Conservation (phyloP, 129 eudicot genomes). For the Oenanthe sinensis region DNA sequence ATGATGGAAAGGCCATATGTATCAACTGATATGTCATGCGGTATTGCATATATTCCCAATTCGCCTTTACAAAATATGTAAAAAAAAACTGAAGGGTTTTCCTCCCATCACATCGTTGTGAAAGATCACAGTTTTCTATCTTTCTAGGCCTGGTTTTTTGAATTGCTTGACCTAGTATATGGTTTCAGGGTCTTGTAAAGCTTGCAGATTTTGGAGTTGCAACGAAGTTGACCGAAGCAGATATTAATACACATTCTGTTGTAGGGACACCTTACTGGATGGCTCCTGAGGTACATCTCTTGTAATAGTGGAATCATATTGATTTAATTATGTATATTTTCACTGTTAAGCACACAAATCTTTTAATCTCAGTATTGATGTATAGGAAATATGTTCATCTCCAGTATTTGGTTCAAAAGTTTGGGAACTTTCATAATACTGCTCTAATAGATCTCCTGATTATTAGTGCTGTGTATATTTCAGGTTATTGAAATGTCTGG, state of each 20-base stretch:
- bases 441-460: background rate
- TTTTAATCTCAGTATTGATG: background rate
- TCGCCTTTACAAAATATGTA: background rate
- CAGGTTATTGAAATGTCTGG: conserved; percentile 99
- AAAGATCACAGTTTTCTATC: background rate
- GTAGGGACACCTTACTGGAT: conserved; percentile 99
- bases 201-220: conserved; percentile 99
- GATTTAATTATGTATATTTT: background rate
- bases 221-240: conserved; percentile 94
- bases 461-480: conserved; percentile 8
- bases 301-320: background rate
- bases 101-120: background rate
- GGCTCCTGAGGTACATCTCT: conserved; percentile 88
- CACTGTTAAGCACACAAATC: background rate
- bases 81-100: background rate
- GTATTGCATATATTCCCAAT: background rate
- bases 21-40: background rate
- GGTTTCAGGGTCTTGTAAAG: conserved; percentile 90
- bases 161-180: conserved; percentile 15
- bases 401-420: background rate
- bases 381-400: background rate
- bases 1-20: background rate
- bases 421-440: background rate
- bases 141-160: background rate
- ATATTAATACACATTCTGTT: conserved; percentile 95